Base-by-base conservation (phyloP, 805 yeast genomes). In the Wickerhamomyces xylosicus region DNA sequence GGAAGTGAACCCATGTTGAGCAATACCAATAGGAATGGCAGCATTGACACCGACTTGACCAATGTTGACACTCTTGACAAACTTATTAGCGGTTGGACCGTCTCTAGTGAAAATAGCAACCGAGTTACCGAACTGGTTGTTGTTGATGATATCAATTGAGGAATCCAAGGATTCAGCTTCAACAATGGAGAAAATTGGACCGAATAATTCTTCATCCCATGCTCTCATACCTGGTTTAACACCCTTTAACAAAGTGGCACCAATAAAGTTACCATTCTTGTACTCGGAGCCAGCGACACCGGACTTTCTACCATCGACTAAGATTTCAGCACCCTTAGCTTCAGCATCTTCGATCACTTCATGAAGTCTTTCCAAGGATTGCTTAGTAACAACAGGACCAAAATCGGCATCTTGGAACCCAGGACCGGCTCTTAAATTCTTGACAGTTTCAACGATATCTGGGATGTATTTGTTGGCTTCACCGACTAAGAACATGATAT, bases 1-100 rank as follows among this genome's bases (percentile, higher is more conserved):
- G 17, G 89, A 87, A 14, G 90, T 81, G 68, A 81, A 81, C 10
- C 85, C 79, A 60, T 81, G 80, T 79, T 80, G 77, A 41, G 89
- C 89, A 57, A 80, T 68, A 42, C 89, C 89, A 31, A 81, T 87
- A 15, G 90, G 90, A 41, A 81, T 78, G 17, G 85, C 85, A 25
- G 80, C 85, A 56, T 81, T 81, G 48, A 81, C 64, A 46, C 90
- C 90, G 36, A 81, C 84, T 62, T 81, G 89, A 36, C 85, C 85
- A 46, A 79, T 74, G 49, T 78, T 81, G 49, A 81, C 72, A 42
- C 71, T 66, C 62, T 68, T 74, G 58, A 70, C 74, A 64, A 82
- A 81, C 54, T 72, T 72, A 58, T 78, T 79, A 14, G 84, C 83
- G 25, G 74, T 71, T 19, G 82, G 66, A 17, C 87, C 90, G 2